Percentiles rank a stretch among this genome's conserved stretches.
These are phyloP conservation scores for Globisporangium nagaii DNA, from an alignment of 352 stramenopile genomes.

Conservation along the genomic window DNA sequence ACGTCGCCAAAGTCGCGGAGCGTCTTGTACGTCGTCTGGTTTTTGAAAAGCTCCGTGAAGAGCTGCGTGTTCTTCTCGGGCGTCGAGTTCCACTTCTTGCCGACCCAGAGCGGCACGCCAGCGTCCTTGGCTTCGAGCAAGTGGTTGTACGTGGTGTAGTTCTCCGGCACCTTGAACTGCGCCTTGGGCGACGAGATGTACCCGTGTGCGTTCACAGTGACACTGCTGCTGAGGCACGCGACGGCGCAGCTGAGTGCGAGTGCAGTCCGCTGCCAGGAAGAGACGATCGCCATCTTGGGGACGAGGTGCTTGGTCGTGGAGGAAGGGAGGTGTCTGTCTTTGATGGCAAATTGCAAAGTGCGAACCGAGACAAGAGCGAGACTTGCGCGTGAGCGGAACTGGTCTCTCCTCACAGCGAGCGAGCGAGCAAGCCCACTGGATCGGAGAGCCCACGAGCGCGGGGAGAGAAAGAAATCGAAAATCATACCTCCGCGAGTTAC, in stretches of 20 bases:
- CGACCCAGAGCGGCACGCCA: background rate
- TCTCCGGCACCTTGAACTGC: background rate
- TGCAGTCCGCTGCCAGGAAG: background rate
- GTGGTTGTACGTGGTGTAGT: background rate
- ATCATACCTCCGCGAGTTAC: too few species aligned
- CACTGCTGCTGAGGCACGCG: background rate
- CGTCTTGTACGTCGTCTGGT: conserved; percentile 11
- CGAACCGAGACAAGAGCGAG: background rate
- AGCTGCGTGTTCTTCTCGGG: background rate
- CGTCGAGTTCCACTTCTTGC: conserved; percentile 13
- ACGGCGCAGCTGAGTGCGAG: background rate
- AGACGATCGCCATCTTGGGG: background rate
- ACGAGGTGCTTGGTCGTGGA: background rate
- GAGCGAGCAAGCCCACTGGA: too few species aligned
- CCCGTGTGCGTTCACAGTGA: background rate
- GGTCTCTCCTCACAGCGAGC: too few species aligned
- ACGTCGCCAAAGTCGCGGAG: conserved; percentile 29
- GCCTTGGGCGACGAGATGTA: conserved; percentile 1
- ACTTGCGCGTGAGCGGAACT: too few species aligned
- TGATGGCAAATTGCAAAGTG: background rate
- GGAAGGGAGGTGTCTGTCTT: background rate
- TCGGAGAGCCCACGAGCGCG: too few species aligned
- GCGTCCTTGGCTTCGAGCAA: background rate
- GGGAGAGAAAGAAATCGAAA: too few species aligned
- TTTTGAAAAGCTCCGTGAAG: conserved; percentile 1